Percentiles rank a stretch among this genome's conserved stretches.
Evolutionary conservation across 805 yeast species (phyloP).

Genomic region (Pichia cephalocereana): DNA sequence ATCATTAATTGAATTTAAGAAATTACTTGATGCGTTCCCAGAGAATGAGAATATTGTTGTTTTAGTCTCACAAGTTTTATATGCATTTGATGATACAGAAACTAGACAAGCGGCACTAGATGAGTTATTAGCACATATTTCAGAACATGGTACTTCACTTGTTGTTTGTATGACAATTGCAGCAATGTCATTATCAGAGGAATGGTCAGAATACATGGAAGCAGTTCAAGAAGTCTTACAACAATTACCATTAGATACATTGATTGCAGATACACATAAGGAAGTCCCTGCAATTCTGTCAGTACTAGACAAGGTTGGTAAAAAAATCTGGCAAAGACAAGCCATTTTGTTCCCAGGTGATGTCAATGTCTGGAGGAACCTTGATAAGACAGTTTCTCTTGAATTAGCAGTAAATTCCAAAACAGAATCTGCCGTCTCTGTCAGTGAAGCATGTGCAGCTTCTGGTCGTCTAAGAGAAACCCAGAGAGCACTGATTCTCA

Average conservation of each 20-base stretch:
- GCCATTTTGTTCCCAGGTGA: conserved; percentile 72
- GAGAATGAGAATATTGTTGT: conserved; percentile 61
- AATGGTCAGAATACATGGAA: conserved; percentile 44
- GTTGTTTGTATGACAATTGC: conserved; percentile 67
- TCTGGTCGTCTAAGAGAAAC: conserved; percentile 42
- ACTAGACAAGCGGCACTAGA: conserved; percentile 78
- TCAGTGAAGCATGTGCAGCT: conserved; percentile 43
- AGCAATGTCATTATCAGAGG: conserved; percentile 63
- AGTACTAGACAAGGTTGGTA: conserved; percentile 16
- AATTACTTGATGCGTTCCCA: conserved; percentile 47
- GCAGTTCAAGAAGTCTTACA: conserved; percentile 61
- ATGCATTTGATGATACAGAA: conserved; percentile 66
- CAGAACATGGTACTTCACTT: conserved; percentile 55
- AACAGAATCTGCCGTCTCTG: conserved; percentile 39
- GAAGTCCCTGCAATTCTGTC: conserved; percentile 52
- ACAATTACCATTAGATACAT: conserved; percentile 35
- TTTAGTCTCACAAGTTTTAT: conserved; percentile 68
- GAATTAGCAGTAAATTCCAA: conserved; percentile 46
- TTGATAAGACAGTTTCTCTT: conserved; percentile 48
- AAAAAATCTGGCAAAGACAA: conserved; percentile 50
- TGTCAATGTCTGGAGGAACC: conserved; percentile 56
- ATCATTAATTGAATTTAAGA: conserved; percentile 59
- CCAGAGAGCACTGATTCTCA: conserved; percentile 60
- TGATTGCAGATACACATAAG: conserved; percentile 39
- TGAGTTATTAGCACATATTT: conserved; percentile 62